phyloP scores from a whole-genome alignment of 768 basidiomycete genomes.

The Termitomyces sp. region DNA sequence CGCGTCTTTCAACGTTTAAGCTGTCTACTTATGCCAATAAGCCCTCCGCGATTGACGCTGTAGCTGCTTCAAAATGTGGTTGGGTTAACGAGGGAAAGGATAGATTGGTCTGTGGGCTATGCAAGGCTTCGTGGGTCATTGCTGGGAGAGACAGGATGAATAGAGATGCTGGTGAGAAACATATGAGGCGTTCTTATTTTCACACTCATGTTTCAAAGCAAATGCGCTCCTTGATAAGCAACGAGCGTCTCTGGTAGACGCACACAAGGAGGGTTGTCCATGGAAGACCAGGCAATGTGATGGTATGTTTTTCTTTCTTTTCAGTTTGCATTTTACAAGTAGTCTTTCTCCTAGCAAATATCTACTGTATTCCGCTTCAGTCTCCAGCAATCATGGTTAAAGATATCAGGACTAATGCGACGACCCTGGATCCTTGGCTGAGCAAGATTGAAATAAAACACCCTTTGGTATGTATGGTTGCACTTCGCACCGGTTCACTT shows the following conservation, averaged over 20 bases:
- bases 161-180: conserved; percentile 67
- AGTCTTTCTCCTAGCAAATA: conserved; percentile 37
- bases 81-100: conserved; percentile 86
- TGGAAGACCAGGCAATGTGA: conserved; percentile 83
- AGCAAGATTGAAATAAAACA: conserved; percentile 58
- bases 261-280: conserved; percentile 79
- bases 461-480: conserved; percentile 53
- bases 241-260: conserved; percentile 52
- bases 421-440: conserved; percentile 45
- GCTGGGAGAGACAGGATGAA: conserved; percentile 65
- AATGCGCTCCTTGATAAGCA: conserved; percentile 73
- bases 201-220: conserved; percentile 31
- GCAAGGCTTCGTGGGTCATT: conserved; percentile 69
- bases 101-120: conserved; percentile 67
- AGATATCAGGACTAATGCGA: conserved; percentile 53
- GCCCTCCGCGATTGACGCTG: conserved; percentile 66
- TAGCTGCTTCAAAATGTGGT: conserved; percentile 76
- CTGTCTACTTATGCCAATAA: conserved; percentile 79
- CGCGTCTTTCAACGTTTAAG: conserved; percentile 73
- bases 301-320: conserved; percentile 37
- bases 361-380: conserved; percentile 72
- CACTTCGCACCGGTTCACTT: background rate
- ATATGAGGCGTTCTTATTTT: conserved; percentile 16
- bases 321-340: background rate
- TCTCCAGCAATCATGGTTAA: conserved; percentile 58